A percentile compares a stretch with the other conserved stretches of the same genome.
Evolutionary conservation across 768 basidiomycete genomes (phyloP).

Genomic region (Lactarius trivialis): DNA sequence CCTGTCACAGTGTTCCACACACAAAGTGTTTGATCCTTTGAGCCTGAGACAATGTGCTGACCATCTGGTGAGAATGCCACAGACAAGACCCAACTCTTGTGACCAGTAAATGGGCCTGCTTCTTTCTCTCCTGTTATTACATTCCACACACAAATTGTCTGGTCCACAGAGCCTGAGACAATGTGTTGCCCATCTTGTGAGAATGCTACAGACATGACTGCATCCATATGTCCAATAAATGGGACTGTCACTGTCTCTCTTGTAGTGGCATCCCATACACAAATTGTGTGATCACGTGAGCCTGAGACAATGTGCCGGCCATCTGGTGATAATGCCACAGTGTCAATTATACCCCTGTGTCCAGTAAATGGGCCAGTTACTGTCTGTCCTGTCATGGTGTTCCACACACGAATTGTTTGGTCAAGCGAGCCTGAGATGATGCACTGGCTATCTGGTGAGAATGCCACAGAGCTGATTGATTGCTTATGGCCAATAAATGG

Average conservation of each 20-base stretch:
- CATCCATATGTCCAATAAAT: neutral
- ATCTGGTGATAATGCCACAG: neutral
- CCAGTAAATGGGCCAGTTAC: no score
- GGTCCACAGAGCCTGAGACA: neutral
- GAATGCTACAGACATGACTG: neutral
- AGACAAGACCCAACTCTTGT: neutral
- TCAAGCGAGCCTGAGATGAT: no score
- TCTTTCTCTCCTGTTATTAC: neutral
- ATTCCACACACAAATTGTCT: neutral
- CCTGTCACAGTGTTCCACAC: neutral
- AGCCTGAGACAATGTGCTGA: neutral
- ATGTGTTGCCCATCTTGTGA: neutral
- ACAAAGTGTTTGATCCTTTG: neutral
- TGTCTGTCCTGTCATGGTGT: no score
- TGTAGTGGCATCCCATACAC: neutral
- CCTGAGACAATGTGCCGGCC: no score
- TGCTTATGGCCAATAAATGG: neutral
- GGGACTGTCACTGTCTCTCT: neutral
- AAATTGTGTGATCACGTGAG: neutral
- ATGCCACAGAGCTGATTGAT: neutral
- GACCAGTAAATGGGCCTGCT: neutral
- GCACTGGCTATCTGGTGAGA: neutral
- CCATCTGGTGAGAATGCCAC: neutral
- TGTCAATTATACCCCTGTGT: accelerated
- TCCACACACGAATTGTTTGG: no score